Evolutionary conservation across 164 flowering plant species (phyloP), one percentile per base, ranked within the genome.

Genomic region (Tinospora cordifolia): DNA sequence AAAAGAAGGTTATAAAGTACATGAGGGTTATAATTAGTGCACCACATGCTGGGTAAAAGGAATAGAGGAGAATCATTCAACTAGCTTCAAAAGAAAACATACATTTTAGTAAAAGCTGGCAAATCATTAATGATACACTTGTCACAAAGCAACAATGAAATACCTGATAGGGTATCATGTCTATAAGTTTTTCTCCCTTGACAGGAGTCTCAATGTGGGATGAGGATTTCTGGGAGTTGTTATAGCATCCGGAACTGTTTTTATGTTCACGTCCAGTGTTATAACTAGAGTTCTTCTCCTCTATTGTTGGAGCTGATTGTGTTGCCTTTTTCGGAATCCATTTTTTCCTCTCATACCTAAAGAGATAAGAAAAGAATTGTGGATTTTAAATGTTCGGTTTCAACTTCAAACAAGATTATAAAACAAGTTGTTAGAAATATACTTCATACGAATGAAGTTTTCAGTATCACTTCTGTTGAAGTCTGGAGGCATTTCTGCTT

Each of bases 401-500:
- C 59, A 51, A n/a, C 59, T 51, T 51, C n/a, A 51, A 22, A n/a
- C n/a, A 47, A 59, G 22, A 27, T 68, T 25, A 3, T 24, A 3
- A 68, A 46, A 21, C 62, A 62, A 22, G 14, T 46, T 27, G 8
- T 21, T 14, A 72, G 21, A 27, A 46, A 41, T 84, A 59, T 85
- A 88, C 89, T 88, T 88, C 67, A 87, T 83, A 69, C 82, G 87
- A 74, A 86, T 87, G 78, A 90, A 90, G 70, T 78, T 85, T 71
- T 90, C 90, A 67, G 82, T 87, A 57, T 84, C 84, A 79, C 75
- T 82, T 79, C 87, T 79, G 58, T 84, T 83, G 66, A 75, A 87
- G 74, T 85, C 75, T 27, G 87, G 85, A 57, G 91, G 91, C 72
- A 90, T 62, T 75, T 88, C 90, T 71, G 96, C 90, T 80, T 88